phyloP scores from a whole-genome alignment of 306 rosid genomes.

The Crotalaria pallida region DNA sequence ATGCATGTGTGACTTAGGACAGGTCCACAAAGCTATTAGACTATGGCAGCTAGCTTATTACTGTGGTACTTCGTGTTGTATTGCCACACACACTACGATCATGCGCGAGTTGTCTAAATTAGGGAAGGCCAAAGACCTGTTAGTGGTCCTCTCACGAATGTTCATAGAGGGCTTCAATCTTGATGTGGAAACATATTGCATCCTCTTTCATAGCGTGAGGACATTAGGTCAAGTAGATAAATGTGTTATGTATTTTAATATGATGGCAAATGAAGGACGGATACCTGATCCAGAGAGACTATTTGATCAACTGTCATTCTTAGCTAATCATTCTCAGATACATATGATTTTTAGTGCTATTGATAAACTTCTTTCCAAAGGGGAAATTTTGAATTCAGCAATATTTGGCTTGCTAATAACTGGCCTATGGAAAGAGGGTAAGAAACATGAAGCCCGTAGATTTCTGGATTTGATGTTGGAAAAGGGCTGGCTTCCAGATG shows the following conservation, averaged over 20 bases:
- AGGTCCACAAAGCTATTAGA: slow-evolving; percentile 41
- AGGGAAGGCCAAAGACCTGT: slow-evolving; percentile 32
- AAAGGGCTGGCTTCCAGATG: slow-evolving; percentile 85
- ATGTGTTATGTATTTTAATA: slow-evolving; percentile 50
- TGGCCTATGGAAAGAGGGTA: slow-evolving; percentile 82
- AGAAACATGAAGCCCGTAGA: slow-evolving; percentile 37
- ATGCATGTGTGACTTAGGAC: slow-evolving; percentile 50
- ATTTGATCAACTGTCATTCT: slow-evolving; percentile 42
- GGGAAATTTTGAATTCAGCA: slow-evolving; percentile 40
- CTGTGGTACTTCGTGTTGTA: slow-evolving; percentile 47
- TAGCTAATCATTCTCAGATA: slow-evolving; percentile 47
- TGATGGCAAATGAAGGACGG: slow-evolving; percentile 58
- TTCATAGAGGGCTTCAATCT: slow-evolving; percentile 49
- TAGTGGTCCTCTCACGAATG: slow-evolving; percentile 51
- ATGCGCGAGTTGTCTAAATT: slow-evolving; percentile 49
- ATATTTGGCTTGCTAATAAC: slow-evolving; percentile 50
- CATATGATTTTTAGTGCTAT: slow-evolving; percentile 46
- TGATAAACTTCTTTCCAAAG: slow-evolving; percentile 29
- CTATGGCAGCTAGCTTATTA: slow-evolving; percentile 48
- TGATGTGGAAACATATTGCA: slow-evolving; percentile 55
- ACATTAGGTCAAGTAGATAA: slow-evolving; percentile 39
- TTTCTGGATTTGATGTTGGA: slow-evolving; percentile 81
- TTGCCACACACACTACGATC: slow-evolving; percentile 43
- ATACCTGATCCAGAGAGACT: slow-evolving; percentile 59
- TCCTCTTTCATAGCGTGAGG: slow-evolving; percentile 56